Evolutionary conservation across 306 rosid species (phyloP), one percentile per base, ranked within the genome.

Genomic region (Fragaria vesca): DNA sequence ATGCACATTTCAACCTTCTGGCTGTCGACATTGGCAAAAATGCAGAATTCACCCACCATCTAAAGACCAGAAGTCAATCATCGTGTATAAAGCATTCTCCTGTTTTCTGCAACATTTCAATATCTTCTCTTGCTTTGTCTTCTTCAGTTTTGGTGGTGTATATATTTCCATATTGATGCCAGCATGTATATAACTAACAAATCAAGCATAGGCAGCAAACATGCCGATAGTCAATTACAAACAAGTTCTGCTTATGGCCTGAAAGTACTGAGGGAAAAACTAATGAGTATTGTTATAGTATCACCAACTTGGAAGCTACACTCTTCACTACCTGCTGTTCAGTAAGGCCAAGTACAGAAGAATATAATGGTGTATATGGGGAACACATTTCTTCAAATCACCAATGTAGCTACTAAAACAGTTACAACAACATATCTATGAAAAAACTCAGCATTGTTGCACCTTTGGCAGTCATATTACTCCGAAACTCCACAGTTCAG

Each of bases 171-270:
- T n/a, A 54, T 20, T 18, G 24, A 24, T 54, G 2, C 60, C 60
- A 54, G 12, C 60, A 54, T 54, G 34, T 32, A 11, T 54, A 54
- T 54, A 54, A 20, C 24, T 20, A 54, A 10, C 1, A 54, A 58
- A 12, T 58, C 66, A 58, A 58, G 66, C 66, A 60, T 60, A 60
- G 6, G 66, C 38, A 60, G 38, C 66, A 60, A 60, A 60, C 65
- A 58, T 21, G 6, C 38, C 18, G 17, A 60, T 60, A 26, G 1
- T 60, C 34, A 7, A 24, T 32, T 32, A 32, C 15, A 52, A 58
- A 58, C 63, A 58, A 62, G 40, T 30, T 62, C 9, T 15, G 20
- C 40, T 4, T 62, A 61, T 12, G 4, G 67, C 40, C 8, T 61
- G 7, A 28, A 28, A 15, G 5, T 26, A 12, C 32, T 4, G 36